A percentile compares a stretch with the other conserved stretches of the same genome.
Conservation (phyloP, 1,284 basidiomycete genomes). For the Boletus semigastroideus region DNA sequence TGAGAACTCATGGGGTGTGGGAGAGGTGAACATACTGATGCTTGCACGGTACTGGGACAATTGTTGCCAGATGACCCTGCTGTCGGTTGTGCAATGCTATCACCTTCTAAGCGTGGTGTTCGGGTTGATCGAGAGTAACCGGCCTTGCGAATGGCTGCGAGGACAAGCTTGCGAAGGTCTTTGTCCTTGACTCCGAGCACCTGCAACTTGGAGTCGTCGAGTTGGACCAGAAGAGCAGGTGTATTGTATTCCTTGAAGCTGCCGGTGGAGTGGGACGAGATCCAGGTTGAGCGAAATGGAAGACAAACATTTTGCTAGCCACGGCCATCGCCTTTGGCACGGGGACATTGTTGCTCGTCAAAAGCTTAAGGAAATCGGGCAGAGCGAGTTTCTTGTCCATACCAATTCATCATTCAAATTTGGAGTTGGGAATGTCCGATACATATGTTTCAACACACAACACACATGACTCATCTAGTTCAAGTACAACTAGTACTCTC, state of each 20-base stretch:
- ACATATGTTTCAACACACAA: too few relatives aligned
- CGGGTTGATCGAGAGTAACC: conserved; percentile 44
- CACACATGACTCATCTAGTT: not conserved
- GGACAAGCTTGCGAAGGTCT: conserved; percentile 63
- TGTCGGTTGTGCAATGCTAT: not conserved
- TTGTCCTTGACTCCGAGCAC: conserved; percentile 63
- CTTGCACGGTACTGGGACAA: conserved; percentile 16
- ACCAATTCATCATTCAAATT: not conserved
- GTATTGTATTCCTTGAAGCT: conserved; percentile 80
- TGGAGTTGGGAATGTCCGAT: not conserved
- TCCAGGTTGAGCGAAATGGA: not conserved
- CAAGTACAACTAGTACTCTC: not conserved
- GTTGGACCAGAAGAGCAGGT: conserved; percentile 50
- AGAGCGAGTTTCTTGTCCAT: conserved; percentile 55
- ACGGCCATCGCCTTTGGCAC: conserved; percentile 75
- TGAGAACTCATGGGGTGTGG: conserved; percentile 17
- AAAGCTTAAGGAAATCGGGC: conserved; percentile 71
- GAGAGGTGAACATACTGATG: conserved; percentile 24
- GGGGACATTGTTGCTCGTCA: conserved; percentile 63
- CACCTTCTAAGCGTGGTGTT: conserved; percentile 3
- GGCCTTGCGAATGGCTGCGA: conserved; percentile 64
- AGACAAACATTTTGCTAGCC: conserved; percentile 73
- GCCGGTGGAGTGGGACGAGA: conserved; percentile 10
- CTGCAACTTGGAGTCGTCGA: conserved; percentile 62
- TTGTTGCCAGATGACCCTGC: conserved; percentile 12